Conservation (phyloP, 768 basidiomycete species). For the Kwoniella europaea region DNA sequence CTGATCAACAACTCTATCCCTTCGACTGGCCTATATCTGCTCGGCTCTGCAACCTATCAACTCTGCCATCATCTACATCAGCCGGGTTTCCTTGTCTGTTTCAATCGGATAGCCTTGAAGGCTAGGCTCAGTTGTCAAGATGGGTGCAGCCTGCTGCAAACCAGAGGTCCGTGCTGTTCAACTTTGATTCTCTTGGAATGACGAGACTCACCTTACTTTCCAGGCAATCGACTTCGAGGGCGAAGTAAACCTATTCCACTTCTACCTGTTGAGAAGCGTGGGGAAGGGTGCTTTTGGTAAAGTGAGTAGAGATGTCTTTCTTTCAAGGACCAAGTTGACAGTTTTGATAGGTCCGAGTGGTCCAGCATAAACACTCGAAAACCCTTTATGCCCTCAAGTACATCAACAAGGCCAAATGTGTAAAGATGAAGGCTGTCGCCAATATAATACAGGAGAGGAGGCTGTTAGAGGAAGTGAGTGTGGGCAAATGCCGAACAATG, state of each 20-base stretch:
- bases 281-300: slow-evolving; percentile 99
- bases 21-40: too few relatives aligned
- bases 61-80: background rate
- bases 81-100: background rate
- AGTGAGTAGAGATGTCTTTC: slow-evolving; percentile 62
- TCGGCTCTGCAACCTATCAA: background rate
- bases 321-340: slow-evolving; percentile 15
- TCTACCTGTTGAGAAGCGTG: slow-evolving; percentile 90
- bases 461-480: slow-evolving; percentile 81
- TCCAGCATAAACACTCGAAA: slow-evolving; percentile 92
- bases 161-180: slow-evolving; percentile 65
- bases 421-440: slow-evolving; percentile 85
- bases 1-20: background rate
- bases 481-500: background rate
- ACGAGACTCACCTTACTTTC: background rate
- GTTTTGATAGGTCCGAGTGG: slow-evolving; percentile 78
- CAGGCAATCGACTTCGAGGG: slow-evolving; percentile 82
- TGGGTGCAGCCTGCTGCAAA: slow-evolving; percentile 87
- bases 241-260: slow-evolving; percentile 92
- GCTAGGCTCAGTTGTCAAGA: slow-evolving; percentile 50
- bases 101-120: background rate
- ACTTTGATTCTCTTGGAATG: background rate
- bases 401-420: slow-evolving; percentile 93
- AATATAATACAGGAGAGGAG: slow-evolving; percentile 94
- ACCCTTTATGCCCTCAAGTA: slow-evolving; percentile 95